phyloP scores from a whole-genome alignment of 164 flowering plant genomes.

The Chloranthus sessilifolius region DNA sequence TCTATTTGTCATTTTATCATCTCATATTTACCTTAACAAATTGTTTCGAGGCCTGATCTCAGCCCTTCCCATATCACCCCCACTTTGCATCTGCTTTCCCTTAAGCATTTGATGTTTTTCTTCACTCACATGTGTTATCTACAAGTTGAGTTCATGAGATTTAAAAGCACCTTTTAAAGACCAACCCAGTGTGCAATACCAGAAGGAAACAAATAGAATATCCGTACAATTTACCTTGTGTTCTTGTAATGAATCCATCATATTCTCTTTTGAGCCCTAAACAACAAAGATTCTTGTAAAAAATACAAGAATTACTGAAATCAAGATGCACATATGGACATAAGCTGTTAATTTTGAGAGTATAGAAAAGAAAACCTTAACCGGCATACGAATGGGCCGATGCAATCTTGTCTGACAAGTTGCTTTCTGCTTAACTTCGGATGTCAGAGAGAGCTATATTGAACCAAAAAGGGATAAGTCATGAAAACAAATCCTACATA shows the following conservation, averaged over 20 bases:
- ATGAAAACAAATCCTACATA: too few species aligned
- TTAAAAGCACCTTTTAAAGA: too few species aligned
- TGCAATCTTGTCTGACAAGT: conserved; percentile 32
- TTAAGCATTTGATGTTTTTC: conserved; percentile 22
- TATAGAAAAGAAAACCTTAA: conserved; percentile 40
- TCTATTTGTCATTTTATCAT: too few species aligned
- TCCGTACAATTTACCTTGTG: conserved; percentile 33
- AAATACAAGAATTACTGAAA: neutral
- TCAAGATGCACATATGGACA: neutral
- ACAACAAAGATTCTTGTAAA: neutral
- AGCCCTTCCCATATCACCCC: conserved; percentile 17
- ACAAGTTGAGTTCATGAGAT: conserved; percentile 7
- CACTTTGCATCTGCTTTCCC: conserved; percentile 30
- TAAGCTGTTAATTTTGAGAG: too few species aligned
- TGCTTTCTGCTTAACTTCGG: conserved; percentile 42
- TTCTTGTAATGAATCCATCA: conserved; percentile 31
- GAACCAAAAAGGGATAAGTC: neutral
- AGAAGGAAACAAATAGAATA: conserved; percentile 2
- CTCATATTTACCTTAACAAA: conserved; percentile 27
- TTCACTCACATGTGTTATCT: conserved; percentile 23
- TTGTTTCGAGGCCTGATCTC: conserved; percentile 23
- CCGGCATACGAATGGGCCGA: conserved; percentile 12
- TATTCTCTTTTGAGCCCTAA: conserved; percentile 81
- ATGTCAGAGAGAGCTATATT: conserved; percentile 60
- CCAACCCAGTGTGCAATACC: too few species aligned